phyloP scores from a whole-genome alignment of 2,329 filamentous ascomycete species.

The Tolypocladium tropicale region DNA sequence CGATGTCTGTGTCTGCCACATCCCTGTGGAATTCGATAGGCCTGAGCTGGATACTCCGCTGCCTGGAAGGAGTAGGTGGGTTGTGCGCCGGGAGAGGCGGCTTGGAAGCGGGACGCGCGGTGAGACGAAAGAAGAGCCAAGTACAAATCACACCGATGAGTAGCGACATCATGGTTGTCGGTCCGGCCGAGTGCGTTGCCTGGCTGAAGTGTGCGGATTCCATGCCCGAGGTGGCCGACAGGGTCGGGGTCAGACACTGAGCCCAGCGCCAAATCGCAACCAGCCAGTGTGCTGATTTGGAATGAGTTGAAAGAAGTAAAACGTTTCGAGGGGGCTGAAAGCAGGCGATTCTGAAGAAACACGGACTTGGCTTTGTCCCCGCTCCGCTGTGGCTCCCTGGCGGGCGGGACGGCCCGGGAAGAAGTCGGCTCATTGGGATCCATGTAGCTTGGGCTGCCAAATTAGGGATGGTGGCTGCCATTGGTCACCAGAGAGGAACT shows the following conservation, averaged over 20 bases:
- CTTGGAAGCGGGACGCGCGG: not conserved
- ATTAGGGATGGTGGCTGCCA: no score
- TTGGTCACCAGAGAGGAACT: no score
- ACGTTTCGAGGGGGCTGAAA: not conserved
- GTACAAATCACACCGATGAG: no score
- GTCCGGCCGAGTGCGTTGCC: no score
- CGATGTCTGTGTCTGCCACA: not conserved
- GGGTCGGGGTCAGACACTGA: not conserved
- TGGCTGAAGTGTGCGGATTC: not conserved
- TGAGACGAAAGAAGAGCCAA: no score
- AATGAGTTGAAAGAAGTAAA: not conserved
- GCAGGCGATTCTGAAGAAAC: not conserved
- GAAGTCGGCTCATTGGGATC: not conserved
- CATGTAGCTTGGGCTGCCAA: no score
- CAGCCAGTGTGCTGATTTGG: not conserved
- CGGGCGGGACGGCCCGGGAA: not conserved
- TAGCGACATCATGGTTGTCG: no score
- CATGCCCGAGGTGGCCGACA: not conserved
- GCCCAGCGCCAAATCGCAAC: not conserved
- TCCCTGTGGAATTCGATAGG: not conserved
- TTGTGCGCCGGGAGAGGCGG: not conserved
- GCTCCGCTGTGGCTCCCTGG: no score
- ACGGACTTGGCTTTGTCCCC: no score
- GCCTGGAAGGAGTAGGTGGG: no score
- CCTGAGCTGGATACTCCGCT: not conserved